Evolutionary conservation across 306 rosid species (phyloP), one percentile per base, ranked within the genome.

Genomic region (Cercis canadensis): DNA sequence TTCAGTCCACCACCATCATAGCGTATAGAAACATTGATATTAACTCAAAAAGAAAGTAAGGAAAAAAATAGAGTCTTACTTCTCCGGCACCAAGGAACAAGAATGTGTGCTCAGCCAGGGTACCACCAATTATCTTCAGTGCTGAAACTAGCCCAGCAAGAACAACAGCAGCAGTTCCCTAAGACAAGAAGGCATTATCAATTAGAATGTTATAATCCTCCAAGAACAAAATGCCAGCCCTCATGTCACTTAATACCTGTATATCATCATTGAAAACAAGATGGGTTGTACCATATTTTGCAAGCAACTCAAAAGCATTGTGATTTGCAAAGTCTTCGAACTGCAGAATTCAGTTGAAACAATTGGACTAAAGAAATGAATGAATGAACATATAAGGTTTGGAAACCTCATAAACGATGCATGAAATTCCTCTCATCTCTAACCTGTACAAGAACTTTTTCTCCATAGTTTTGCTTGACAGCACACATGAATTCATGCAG

Each of bases 71-170:
- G 19, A 15, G 58, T 57, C 83, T 72, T 82, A 87, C 86, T 80
- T 95, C 99, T 57, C 99, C 99, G 46, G 99, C 99, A 59, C 99
- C 99, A 29, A 95, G 97, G 91, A 95, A 95, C 82, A 95, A 85
- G 85, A 89, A 87, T 53, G 40, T 89, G 52, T 95, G 97, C 1
- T 95, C 96, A 34, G 87, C 83, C 66, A 95, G 81, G 61, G 79
- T 60, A 64, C 97, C 99, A 1, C 97, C 92, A 8, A 89, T 62
- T 57, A 89, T 77, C 82, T 89, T 95, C 60, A 95, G 71, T 11
- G 99, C 92, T 18, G 99, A 88, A 74, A 95, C 96, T 60, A 88
- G 79, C 31, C 99, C 99, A 31, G 99, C 84, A 73, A 95, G 92
- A 80, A 95, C 99, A 46, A 95, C 99, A 62, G 97, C 33, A 9